These are phyloP conservation scores for Geranium incanum DNA, from an alignment of 441 rosid genomes.

Conservation along the genomic window DNA sequence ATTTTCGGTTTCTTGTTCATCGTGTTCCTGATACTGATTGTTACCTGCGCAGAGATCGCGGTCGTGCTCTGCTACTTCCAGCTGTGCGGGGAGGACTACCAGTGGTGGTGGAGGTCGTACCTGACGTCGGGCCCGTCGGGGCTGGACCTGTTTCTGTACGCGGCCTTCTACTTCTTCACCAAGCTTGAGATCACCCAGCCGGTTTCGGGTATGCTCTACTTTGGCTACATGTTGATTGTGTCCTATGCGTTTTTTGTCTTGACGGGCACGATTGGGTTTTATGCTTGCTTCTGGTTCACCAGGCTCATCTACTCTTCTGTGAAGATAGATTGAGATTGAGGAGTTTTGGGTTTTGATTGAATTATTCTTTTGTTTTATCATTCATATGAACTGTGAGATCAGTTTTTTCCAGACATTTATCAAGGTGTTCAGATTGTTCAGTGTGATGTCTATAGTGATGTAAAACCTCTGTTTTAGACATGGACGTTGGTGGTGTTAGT, in stretches of 20 bases:
- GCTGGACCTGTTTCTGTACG: conserved; percentile 73
- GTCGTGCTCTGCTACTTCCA: conserved; percentile 90
- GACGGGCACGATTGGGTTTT: conserved; percentile 79
- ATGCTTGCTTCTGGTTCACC: conserved; percentile 88
- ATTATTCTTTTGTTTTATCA: no score
- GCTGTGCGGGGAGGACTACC: conserved; percentile 85
- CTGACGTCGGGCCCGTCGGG: conserved; percentile 87
- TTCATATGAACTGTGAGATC: no score
- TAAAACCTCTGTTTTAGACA: no score
- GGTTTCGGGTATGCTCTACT: conserved; percentile 71
- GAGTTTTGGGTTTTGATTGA: not conserved
- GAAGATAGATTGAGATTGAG: conserved; percentile 56
- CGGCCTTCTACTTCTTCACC: conserved; percentile 78
- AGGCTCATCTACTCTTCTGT: conserved; percentile 85
- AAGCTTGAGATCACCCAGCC: conserved; percentile 87
- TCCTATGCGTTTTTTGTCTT: conserved; percentile 76
- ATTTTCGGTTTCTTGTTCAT: conserved; percentile 87
- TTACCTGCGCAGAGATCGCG: conserved; percentile 90
- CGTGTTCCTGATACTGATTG: conserved; percentile 63
- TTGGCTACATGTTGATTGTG: conserved; percentile 77
- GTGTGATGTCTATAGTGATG: no score
- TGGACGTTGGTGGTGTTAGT: no score
- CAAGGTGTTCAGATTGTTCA: no score
- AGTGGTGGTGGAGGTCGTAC: conserved; percentile 98
- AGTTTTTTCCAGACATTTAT: no score